Evolutionary conservation across 2,329 filamentous ascomycete genomes (phyloP).

Genomic region (Sporothrix protearum): DNA sequence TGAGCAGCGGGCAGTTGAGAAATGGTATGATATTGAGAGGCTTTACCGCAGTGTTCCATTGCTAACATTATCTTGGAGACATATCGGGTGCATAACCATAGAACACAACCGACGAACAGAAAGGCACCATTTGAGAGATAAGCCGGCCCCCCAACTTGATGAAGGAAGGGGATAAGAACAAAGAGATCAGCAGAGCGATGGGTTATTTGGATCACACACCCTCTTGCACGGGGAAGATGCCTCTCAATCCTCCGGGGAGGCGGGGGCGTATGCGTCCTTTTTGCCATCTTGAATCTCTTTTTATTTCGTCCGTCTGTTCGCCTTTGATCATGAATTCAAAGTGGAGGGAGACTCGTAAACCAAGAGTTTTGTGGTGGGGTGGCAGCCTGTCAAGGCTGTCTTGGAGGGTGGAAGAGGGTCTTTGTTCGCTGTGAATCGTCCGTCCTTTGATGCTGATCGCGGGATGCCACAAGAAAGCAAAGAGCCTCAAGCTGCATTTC

Average conservation of each 20-base stretch:
- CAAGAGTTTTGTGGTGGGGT: neutral
- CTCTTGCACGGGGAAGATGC: neutral
- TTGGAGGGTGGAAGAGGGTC: neutral
- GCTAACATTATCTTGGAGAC: neutral
- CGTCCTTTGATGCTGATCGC: neutral
- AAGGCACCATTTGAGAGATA: neutral
- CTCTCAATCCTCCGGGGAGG: neutral
- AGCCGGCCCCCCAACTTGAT: neutral
- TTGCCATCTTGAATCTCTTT: neutral
- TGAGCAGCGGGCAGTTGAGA: neutral
- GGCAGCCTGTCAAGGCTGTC: neutral
- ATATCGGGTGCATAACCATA: neutral
- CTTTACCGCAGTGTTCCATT: neutral
- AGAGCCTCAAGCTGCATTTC: conserved; percentile 2
- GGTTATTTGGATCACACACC: neutral
- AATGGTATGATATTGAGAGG: neutral
- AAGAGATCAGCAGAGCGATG: neutral
- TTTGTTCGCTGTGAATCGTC: neutral
- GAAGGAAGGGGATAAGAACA: neutral
- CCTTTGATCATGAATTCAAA: neutral
- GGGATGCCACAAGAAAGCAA: neutral
- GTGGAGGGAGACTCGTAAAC: neutral
- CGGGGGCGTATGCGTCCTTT: neutral
- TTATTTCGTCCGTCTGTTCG: neutral
- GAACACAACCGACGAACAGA: no score